Evolutionary conservation across 257 asterid species (phyloP).

Genomic region (Primulina huaijiensis): DNA sequence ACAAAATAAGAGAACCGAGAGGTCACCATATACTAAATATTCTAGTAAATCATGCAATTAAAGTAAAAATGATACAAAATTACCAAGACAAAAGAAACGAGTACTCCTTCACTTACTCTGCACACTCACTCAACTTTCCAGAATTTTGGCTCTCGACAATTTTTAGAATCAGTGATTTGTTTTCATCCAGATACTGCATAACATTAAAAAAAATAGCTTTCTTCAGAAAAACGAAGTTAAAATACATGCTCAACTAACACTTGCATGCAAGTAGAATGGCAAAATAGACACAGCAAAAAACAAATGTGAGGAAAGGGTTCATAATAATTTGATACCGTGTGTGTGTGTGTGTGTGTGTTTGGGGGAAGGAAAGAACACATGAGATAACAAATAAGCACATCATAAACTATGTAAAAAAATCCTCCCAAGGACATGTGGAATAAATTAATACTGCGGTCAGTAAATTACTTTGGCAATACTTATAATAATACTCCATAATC

Average conservation of each 20-base stretch:
- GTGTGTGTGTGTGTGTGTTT: too few species aligned
- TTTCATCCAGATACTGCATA: constrained; percentile 90
- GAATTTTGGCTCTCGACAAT: constrained; percentile 98
- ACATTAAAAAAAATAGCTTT: neutral
- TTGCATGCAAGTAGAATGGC: neutral
- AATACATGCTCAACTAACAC: neutral
- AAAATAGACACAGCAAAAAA: too few species aligned
- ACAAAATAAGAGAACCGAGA: too few species aligned
- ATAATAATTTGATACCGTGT: too few species aligned
- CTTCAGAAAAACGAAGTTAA: neutral
- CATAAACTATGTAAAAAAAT: neutral
- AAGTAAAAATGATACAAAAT: constrained; percentile 1
- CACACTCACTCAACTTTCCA: constrained; percentile 86
- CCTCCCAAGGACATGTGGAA: neutral
- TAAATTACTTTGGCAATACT: neutral
- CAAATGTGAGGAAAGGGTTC: too few species aligned
- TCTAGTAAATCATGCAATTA: neutral
- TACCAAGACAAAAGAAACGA: neutral
- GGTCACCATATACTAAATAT: too few species aligned
- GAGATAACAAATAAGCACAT: constrained; percentile 22
- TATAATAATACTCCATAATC: neutral
- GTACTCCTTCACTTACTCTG: constrained; percentile 60
- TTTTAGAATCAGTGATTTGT: constrained; percentile 90
- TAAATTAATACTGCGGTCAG: neutral
- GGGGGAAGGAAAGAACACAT: neutral